These are phyloP conservation scores for Kentomonas sorsogonicus DNA, from an alignment of 208 protist species.

Conservation along the genomic window DNA sequence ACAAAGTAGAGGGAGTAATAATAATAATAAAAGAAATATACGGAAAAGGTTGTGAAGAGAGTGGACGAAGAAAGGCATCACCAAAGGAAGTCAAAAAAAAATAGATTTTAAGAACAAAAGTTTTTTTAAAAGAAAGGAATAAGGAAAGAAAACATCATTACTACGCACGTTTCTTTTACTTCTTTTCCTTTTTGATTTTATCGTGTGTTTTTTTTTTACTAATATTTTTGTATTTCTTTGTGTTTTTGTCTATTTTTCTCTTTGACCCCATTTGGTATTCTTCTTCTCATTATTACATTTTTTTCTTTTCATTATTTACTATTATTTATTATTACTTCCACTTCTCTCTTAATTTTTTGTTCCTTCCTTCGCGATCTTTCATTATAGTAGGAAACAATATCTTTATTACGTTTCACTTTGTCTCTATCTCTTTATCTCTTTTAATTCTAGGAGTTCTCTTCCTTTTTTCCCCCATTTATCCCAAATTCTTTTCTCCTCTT, in stretches of 20 bases:
- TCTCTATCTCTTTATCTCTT: conserved; percentile 7
- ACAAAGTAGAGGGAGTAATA: no score
- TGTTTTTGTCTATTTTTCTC: conserved; percentile 3
- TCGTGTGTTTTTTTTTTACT: conserved; percentile 4
- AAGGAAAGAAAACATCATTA: no score
- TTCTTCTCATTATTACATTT: background rate
- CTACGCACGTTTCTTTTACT: no score
- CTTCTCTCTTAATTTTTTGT: background rate
- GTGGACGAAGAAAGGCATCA: no score
- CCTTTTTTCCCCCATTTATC: background rate
- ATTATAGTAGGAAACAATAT: background rate
- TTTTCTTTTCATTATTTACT: background rate
- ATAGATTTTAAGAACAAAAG: no score
- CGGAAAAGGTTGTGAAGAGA: no score
- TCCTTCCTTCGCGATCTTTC: background rate
- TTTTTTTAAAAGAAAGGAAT: no score
- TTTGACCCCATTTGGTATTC: background rate
- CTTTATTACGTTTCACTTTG: conserved; percentile 1
- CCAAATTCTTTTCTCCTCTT: background rate
- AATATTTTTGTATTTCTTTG: conserved; percentile 2
- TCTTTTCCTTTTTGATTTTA: conserved; percentile 1
- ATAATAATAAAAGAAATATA: no score
- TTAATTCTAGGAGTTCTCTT: background rate
- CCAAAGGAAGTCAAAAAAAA: no score
- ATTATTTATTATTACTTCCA: background rate